These are phyloP conservation scores for Trichoderma sp. DNA, from an alignment of 2,329 filamentous ascomycete genomes.

Conservation along the genomic window DNA sequence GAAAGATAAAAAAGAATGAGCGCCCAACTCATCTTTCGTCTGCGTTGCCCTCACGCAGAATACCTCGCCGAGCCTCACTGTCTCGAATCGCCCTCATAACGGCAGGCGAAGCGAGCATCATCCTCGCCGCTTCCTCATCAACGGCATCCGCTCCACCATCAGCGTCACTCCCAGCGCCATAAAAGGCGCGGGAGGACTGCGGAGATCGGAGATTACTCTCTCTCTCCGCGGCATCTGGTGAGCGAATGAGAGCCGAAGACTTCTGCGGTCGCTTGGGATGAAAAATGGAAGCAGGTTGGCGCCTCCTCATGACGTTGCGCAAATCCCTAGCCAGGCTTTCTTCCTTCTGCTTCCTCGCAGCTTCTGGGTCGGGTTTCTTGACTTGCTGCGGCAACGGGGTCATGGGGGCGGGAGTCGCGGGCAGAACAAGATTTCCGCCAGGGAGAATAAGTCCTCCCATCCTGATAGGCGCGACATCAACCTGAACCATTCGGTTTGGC, in stretches of 20 bases:
- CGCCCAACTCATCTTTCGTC: slow-evolving; percentile 11
- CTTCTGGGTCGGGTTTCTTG: slow-evolving; percentile 13
- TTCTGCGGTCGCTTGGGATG: slow-evolving; percentile 14
- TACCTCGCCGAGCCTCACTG: slow-evolving; percentile 1
- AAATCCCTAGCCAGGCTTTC: slow-evolving; percentile 14
- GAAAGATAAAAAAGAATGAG: neutral
- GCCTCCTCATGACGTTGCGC: slow-evolving; percentile 17
- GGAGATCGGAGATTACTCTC: slow-evolving; percentile 10
- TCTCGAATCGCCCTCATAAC: slow-evolving; percentile 17
- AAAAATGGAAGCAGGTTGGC: slow-evolving; percentile 17
- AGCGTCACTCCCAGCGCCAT: neutral
- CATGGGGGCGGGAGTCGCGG: slow-evolving; percentile 10
- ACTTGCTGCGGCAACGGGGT: slow-evolving; percentile 8
- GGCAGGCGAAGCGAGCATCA: slow-evolving; percentile 13
- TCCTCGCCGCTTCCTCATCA: neutral
- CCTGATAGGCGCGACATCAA: slow-evolving; percentile 16
- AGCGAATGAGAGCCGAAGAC: slow-evolving; percentile 15
- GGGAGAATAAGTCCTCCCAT: slow-evolving; percentile 19
- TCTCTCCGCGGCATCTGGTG: slow-evolving; percentile 17
- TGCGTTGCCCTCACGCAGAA: slow-evolving; percentile 10
- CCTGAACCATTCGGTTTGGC: neutral
- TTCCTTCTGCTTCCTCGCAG: slow-evolving; percentile 16
- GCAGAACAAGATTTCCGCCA: slow-evolving; percentile 16
- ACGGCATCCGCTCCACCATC: neutral
- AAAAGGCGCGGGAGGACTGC: slow-evolving; percentile 1